A percentile compares a stretch with the other conserved stretches of the same genome.
Conservation (phyloP, 2,329 filamentous ascomycete species). For the Pseudogymnoascus sp. region DNA sequence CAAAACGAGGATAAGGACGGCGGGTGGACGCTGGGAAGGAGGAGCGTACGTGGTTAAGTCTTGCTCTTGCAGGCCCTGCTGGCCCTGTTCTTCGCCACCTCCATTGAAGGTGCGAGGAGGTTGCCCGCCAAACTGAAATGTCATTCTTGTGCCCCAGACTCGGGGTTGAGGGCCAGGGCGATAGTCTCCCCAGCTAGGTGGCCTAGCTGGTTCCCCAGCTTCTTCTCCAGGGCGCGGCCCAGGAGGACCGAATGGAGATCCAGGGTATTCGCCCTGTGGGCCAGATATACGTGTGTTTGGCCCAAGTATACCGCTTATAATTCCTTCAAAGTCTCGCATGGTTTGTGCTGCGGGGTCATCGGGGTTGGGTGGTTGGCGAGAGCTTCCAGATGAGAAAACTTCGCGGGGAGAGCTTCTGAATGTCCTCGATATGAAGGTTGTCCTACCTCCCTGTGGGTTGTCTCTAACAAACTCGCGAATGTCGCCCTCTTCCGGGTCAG, state of each 20-base stretch:
- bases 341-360: neutral
- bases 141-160: constrained; percentile 22
- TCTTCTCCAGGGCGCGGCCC: neutral
- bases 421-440: constrained; percentile 23
- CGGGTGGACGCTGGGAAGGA: constrained; percentile 13
- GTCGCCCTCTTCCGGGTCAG: constrained; percentile 51
- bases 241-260: neutral
- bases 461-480: constrained; percentile 40
- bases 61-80: constrained; percentile 34
- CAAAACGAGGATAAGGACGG: constrained; percentile 4
- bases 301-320: neutral
- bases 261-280: neutral
- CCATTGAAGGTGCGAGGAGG: neutral
- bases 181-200: neutral
- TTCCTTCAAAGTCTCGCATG: neutral
- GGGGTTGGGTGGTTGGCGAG: neutral
- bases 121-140: constrained; percentile 15
- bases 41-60: constrained; percentile 39
- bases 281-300: neutral
- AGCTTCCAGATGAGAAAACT: neutral
- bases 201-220: neutral
- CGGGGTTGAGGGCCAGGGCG: constrained; percentile 10
- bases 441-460: constrained; percentile 20
- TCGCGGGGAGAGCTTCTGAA: constrained; percentile 13
- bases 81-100: constrained; percentile 12